Percentiles rank a stretch among this genome's conserved stretches.
Evolutionary conservation across 805 yeast species (phyloP).

Genomic region (Saccharomycopsis olivae): DNA sequence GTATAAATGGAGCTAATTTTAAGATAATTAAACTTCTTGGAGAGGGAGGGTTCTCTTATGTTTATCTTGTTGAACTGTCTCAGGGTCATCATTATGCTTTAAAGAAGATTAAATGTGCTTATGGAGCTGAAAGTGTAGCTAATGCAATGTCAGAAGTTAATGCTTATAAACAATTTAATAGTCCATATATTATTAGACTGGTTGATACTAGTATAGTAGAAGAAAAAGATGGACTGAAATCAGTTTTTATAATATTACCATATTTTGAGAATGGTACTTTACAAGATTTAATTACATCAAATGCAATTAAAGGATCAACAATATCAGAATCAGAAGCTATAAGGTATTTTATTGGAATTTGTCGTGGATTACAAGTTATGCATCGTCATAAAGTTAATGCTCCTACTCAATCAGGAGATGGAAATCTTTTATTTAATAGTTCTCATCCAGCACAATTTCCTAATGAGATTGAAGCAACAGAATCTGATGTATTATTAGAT

Average conservation of each 20-base stretch:
- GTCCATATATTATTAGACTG: constrained; percentile 57
- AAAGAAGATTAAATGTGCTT: constrained; percentile 81
- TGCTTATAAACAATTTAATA: constrained; percentile 57
- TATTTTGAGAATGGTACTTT: constrained; percentile 63
- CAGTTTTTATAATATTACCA: constrained; percentile 72
- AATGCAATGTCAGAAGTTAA: constrained; percentile 71
- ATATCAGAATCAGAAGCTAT: constrained; percentile 58
- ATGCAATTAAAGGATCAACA: constrained; percentile 42
- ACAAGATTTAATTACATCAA: constrained; percentile 66
- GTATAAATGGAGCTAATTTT: constrained; percentile 52
- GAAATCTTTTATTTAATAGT: background rate
- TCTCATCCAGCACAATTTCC: background rate
- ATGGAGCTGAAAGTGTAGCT: constrained; percentile 67
- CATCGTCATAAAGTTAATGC: constrained; percentile 42
- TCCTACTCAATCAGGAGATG: background rate
- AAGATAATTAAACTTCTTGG: constrained; percentile 64
- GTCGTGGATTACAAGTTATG: constrained; percentile 66
- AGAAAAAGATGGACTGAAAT: constrained; percentile 71
- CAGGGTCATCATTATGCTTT: constrained; percentile 50
- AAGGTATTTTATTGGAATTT: constrained; percentile 52
- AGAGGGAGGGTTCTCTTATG: constrained; percentile 85
- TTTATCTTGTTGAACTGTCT: constrained; percentile 56
- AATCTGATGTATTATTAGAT: constrained; percentile 9
- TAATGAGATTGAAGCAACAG: constrained; percentile 2
- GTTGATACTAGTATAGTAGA: constrained; percentile 63